Conservation (phyloP, 78 protist species). For the Pigoraptor vietnamica region DNA sequence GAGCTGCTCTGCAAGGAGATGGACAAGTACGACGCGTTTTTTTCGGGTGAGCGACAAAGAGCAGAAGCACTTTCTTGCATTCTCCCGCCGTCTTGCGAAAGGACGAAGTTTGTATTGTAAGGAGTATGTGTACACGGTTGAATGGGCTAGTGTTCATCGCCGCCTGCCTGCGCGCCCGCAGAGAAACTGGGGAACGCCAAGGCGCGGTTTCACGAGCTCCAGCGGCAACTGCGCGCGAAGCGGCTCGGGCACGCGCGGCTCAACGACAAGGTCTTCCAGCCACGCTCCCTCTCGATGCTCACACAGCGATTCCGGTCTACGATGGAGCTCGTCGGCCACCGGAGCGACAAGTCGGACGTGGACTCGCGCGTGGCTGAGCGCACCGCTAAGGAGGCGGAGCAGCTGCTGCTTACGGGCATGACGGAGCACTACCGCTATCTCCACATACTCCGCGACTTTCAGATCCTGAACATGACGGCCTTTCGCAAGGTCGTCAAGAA, state of each 20-base stretch:
- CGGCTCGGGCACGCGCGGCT: neutral
- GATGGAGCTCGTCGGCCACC: neutral
- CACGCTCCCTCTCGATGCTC: neutral
- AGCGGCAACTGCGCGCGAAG: neutral
- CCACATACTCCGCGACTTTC: neutral
- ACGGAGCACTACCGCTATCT: conserved; percentile 14
- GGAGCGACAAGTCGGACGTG: neutral
- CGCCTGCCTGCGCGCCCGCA: neutral
- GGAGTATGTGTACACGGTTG: too few relatives aligned
- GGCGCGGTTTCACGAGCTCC: neutral
- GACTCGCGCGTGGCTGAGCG: neutral
- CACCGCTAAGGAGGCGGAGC: neutral
- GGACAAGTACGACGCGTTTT: neutral
- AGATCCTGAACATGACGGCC: conserved; percentile 12
- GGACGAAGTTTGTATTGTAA: too few relatives aligned
- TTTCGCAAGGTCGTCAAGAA: conserved; percentile 14
- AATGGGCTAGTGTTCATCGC: too few relatives aligned
- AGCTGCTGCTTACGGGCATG: neutral
- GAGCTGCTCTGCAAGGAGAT: neutral
- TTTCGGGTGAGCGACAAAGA: too few relatives aligned
- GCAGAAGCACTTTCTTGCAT: too few relatives aligned
- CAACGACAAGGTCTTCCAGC: neutral
- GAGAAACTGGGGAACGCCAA: neutral
- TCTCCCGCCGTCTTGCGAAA: too few relatives aligned
- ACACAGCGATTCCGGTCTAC: neutral